Conservation (phyloP, 2,329 filamentous ascomycete genomes). For the Beauveria medogensis region DNA sequence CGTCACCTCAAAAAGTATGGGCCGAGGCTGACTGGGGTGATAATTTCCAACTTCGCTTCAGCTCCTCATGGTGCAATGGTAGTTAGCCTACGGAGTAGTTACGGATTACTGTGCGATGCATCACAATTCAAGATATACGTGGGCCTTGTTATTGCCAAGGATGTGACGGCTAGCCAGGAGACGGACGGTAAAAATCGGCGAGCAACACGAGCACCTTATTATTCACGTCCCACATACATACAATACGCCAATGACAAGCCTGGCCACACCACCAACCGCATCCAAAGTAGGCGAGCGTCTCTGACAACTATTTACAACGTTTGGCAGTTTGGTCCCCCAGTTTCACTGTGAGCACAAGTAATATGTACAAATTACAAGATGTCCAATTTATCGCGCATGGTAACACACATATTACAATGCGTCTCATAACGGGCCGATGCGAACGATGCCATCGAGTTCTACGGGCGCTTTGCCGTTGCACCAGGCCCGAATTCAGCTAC, state of each 20-base stretch:
- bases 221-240: background rate
- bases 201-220: background rate
- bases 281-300: background rate
- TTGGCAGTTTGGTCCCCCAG: background rate
- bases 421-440: conserved; percentile 6
- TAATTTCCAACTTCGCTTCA: background rate
- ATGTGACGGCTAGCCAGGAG: background rate
- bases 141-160: background rate
- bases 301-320: background rate
- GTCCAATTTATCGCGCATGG: background rate
- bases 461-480: background rate
- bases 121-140: background rate
- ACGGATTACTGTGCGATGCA: background rate
- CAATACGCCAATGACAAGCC: background rate
- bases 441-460: background rate
- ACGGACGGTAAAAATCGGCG: background rate
- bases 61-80: background rate
- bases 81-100: background rate
- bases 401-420: background rate
- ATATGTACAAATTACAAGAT: background rate
- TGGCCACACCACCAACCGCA: background rate
- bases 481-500: background rate
- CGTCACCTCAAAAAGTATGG: background rate
- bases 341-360: background rate
- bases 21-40: background rate